Percentiles rank a stretch among this genome's conserved stretches.
These are phyloP conservation scores for Blakeslea trispora DNA, from an alignment of 371 early-diverging fungal species.

Conservation along the genomic window DNA sequence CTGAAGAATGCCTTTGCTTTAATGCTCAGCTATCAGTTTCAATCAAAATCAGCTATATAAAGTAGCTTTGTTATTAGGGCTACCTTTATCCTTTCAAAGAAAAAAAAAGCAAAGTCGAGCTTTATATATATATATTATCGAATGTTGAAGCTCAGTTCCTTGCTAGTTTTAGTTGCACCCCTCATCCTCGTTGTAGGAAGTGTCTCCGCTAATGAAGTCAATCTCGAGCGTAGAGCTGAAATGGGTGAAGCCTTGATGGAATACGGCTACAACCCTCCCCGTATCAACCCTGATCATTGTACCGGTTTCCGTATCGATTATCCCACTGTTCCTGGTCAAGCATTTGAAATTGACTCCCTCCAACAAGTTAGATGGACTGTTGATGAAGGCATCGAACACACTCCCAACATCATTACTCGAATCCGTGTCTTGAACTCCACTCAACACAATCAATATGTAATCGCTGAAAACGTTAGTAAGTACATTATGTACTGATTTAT, in stretches of 20 bases:
- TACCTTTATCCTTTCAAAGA: no score
- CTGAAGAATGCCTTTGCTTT: no score
- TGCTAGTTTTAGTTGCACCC: neutral
- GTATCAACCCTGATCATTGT: conserved; percentile 51
- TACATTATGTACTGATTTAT: no score
- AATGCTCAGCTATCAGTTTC: no score
- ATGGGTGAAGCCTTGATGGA: conserved; percentile 39
- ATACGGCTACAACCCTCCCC: conserved; percentile 52
- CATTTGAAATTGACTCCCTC: conserved; percentile 23
- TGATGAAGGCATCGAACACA: conserved; percentile 20
- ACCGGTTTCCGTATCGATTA: conserved; percentile 35
- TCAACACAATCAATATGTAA: conserved; percentile 35
- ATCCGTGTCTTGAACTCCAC: conserved; percentile 37
- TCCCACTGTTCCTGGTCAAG: conserved; percentile 30
- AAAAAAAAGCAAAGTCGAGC: no score
- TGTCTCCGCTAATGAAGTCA: neutral
- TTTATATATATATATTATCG: no score
- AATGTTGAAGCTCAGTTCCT: no score
- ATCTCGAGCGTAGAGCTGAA: conserved; percentile 28
- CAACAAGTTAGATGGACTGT: conserved; percentile 33
- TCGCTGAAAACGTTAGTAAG: conserved; percentile 41
- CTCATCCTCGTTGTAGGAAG: neutral
- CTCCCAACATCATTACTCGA: conserved; percentile 36
- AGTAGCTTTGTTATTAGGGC: no score
- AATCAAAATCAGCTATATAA: no score